Base-by-base conservation (phyloP, 2,329 filamentous ascomycete species). In the Passalora sequoiae region DNA sequence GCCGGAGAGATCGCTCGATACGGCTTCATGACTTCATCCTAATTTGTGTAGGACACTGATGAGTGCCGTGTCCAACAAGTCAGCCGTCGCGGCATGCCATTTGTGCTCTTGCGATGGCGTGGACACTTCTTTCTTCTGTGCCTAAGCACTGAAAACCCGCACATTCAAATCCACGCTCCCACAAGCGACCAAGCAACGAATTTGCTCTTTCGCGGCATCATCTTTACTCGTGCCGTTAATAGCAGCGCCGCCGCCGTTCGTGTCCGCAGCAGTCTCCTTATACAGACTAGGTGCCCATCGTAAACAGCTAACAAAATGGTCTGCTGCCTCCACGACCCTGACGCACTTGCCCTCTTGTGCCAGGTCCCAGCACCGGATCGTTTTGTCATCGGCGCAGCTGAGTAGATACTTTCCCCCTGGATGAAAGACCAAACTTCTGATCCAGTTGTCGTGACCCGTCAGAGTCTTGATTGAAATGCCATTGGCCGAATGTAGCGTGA, bases 381-480 rank as follows among this genome's bases (percentile, higher is more conserved):
- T 89, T 70, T 92, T 94, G 69, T 97, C 91, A 63, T 97, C 91
- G 12, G 84, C 78, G 15, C 85, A 86, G 5, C 84, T 89, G 4
- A 97, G 69, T 1, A 97, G 75, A 59, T 92, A 96, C 66, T 91
- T 94, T 31, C 91, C 91, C 6, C 87, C 86, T 0, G 91, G 91
- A 59, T 96, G 91, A 64, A 95, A 97, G 7, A 88, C 81, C 4
- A 96, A 67, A 1, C 78, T 84, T 22, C 88, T 81, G 6, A 97
- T 80, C 91, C 91, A 97, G 63, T 96, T 96, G 64, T 96, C 89
- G 62, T 96, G 91, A 1, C 91, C 91, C 1, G 81, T 70, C 1
- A 97, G 72, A 0, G 85, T 92, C 64, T 88, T 91, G 61, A 96
- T 81, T 51, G 87, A 79, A 8, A 83, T 88, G 22, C 91, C 91